Evolutionary conservation across 139 green algal genomes (phyloP), one percentile per base, ranked within the genome.

Genomic region (Pseudopediastrum boryanum): DNA sequence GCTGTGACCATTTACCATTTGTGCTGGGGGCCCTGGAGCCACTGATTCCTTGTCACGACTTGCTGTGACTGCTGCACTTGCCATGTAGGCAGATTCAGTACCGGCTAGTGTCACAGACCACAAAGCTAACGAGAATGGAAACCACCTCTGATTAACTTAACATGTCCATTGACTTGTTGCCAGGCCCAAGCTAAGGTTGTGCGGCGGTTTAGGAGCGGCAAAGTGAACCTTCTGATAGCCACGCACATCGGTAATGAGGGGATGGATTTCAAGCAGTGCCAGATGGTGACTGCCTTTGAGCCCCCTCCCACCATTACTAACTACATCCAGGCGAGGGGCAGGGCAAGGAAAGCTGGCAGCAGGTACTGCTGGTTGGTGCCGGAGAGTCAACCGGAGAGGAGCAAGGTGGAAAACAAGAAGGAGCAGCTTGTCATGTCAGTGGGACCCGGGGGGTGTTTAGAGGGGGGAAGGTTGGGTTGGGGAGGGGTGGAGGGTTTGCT

Each of bases 191-290:
- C 36, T 7, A 50, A 48, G 16, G 46, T 79, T 0, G 64, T 85
- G 31, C 10, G 29, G 2, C 59, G 48, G 21, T 88, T 88, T 75
- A 39, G 68, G 2, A 6, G 4, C 2, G 79, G 83, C 2, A 4
- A 50, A 6, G 29, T 84, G 42, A 85, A 88, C 41, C 8, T 83
- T 27, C 75, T 88, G 43, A 5, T 88, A 29, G 71, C 74, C 29
- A 86, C 81, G 1, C 56, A 77, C 36, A 61, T 86, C 21, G 81
- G 81, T 25, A 75, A 51, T 9, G 81, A 86, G 70, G 81, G 81
- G n/a, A 75, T 88, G 75, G 79, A 88, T 54, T 88, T 88, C 72
- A 56, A 52, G 19, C 29, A 29, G 51, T 77, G 70, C 10, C 35
- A 77, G 70, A 21, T 63, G 56, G 70, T 77, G 39, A 52, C 66